Evolutionary conservation across 2,329 filamentous ascomycete species (phyloP).

Genomic region (Arthroderma sp.): DNA sequence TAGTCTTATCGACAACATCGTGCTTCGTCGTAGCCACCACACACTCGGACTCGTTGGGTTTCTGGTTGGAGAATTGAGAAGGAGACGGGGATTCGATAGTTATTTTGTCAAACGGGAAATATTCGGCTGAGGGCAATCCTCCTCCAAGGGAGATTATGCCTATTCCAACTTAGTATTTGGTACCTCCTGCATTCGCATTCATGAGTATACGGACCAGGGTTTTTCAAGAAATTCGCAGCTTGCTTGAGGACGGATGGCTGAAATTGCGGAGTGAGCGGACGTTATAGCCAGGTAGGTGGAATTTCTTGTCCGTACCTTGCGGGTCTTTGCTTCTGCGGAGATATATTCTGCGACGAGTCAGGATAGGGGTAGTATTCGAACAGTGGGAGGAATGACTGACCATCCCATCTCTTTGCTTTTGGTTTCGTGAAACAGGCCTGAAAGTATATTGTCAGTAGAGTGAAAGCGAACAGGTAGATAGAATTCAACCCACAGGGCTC

Average conservation of each 20-base stretch:
- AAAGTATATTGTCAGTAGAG: conserved; percentile 2
- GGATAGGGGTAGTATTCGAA: not conserved
- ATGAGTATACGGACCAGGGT: conserved; percentile 39
- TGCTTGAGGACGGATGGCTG: conserved; percentile 64
- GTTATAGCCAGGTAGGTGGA: not conserved
- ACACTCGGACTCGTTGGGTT: conserved; percentile 47
- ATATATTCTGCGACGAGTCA: conserved; percentile 35
- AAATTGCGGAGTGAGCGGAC: not conserved
- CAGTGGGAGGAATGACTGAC: conserved; percentile 33
- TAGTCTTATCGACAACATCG: conserved; percentile 55
- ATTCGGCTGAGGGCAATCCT: conserved; percentile 73
- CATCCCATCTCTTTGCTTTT: conserved; percentile 69
- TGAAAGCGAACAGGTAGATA: not conserved
- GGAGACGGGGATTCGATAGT: conserved; percentile 57
- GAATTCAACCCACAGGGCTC: conserved; percentile 42
- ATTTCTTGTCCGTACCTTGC: conserved; percentile 19
- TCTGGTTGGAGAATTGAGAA: conserved; percentile 57
- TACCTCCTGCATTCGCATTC: not conserved
- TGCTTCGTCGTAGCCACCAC: conserved; percentile 64
- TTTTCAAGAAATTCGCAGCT: conserved; percentile 66
- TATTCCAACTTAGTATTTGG: conserved; percentile 6
- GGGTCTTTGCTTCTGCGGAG: conserved; percentile 46
- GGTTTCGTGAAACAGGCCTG: conserved; percentile 46
- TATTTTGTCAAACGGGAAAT: conserved; percentile 81
- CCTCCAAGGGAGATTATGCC: conserved; percentile 82